Evolutionary conservation across 192 early-diverging fungal genomes (phyloP), one percentile per base, ranked within the genome.

Genomic region (Rhizophagus clarus): DNA sequence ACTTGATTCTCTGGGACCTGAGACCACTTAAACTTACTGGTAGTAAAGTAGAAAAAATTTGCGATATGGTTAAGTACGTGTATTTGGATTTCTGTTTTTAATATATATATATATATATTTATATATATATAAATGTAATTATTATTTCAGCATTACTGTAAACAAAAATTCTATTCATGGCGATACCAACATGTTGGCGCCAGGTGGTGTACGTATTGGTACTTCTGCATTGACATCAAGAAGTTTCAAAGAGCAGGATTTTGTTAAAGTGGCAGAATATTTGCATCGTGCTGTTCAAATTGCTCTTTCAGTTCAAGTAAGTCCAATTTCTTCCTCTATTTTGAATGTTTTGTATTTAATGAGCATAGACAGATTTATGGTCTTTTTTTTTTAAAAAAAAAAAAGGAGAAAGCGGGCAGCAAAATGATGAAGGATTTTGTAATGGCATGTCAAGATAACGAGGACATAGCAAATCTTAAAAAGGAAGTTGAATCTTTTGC

Each of bases 111-210:
- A n/a, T n/a, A n/a, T n/a, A n/a, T n/a, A n/a, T n/a, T n/a, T n/a
- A n/a, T n/a, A n/a, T n/a, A n/a, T n/a, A n/a, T n/a, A n/a, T n/a
- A n/a, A n/a, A n/a, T 42, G 37, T 29, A 17, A 10, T 37, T 22
- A 62, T 61, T 9, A 24, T 34, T 32, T 66, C 11, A 88, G 83
- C 89, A 99, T 99, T 83, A 99, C 98, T 29, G 84, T 99, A 71
- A 99, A 99, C 92, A 99, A 99, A 91, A 99, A 99, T 93, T 94
- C 97, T 67, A 94, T 99, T 74, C 95, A 93, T 83, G 98, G 98
- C 79, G 98, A 99, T 88, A 90, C 91, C 74, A 96, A 93, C 79
- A 97, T 97, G 51, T 91, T 99, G 28, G 94, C 95, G 62, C 98
- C 98, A 80, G 98, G 98, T 78, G 98, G 98, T 88, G 95, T 97